These are phyloP conservation scores for Pseudopyricularia javanii DNA, from an alignment of 2,329 filamentous ascomycete genomes.

Conservation along the genomic window DNA sequence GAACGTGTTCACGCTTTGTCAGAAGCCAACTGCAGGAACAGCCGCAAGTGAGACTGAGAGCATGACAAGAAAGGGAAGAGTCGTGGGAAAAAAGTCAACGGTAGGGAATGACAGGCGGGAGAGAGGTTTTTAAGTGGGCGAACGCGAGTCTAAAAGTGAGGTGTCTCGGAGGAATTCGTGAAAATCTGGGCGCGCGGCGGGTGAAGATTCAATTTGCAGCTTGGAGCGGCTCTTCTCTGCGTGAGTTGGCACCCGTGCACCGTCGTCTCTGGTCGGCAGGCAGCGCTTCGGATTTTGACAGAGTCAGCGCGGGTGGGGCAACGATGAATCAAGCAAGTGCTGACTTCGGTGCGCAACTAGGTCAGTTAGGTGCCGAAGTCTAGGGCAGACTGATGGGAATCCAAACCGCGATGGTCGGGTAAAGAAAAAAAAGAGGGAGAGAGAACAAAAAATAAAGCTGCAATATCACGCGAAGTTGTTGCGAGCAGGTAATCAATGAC, in stretches of 20 bases:
- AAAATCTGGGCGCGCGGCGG: background rate
- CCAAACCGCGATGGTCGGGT: background rate
- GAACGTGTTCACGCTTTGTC: background rate
- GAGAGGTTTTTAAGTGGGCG: background rate
- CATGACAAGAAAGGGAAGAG: slow-evolving; percentile 13
- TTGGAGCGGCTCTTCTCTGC: background rate
- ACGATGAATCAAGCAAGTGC: background rate
- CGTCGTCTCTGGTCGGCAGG: too few species aligned
- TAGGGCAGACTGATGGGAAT: background rate
- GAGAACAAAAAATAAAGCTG: background rate
- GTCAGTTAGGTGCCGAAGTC: too few species aligned
- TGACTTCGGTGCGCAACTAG: too few species aligned
- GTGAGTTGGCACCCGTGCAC: background rate
- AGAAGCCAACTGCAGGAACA: background rate
- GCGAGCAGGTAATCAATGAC: background rate
- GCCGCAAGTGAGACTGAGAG: slow-evolving; percentile 15
- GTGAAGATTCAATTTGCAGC: background rate
- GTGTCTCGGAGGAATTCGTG: background rate
- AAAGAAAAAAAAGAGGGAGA: background rate
- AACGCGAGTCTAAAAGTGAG: background rate
- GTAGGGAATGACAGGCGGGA: slow-evolving; percentile 9
- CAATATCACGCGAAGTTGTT: background rate
- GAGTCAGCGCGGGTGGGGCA: background rate
- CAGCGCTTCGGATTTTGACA: background rate
- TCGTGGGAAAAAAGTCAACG: slow-evolving; percentile 19